Base-by-base conservation (phyloP, 2,329 filamentous ascomycete genomes). In the Escovopsis weberi region DNA sequence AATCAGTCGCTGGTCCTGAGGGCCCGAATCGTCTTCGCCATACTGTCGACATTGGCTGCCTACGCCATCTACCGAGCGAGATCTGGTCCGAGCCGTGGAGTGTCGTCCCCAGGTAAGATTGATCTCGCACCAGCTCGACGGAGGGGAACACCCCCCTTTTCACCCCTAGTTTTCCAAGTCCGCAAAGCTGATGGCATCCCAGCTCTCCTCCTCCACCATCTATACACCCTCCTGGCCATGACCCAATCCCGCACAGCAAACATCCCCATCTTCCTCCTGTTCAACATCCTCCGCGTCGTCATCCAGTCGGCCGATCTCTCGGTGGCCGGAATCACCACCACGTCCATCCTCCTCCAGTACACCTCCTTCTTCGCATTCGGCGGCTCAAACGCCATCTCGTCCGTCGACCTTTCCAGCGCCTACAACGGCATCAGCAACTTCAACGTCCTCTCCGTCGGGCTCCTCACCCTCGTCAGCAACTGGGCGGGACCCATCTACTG, bases 401-500 rank as follows among this genome's bases (percentile, higher is more conserved):
- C 84, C n/a, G 78, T 98, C 53, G 88, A 96, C 56, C 73, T 98
- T 18, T 93, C 86, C 6, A 94, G 82, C 56, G 88, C 88, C 0
- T 98, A 98, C 64, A 98, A 98, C 54, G 91, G 91, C 48, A 72
- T 98, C 33, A 74, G 72, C 40, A 76, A 72, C 43, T 98, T 93
- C 67, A 88, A 84, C 55, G 69, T 91, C 48, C 48, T 78, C n/a
- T 71, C 79, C 12, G 91, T 98, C 12, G 91, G 86, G 1, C 48
- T 85, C 4, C 68, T 98, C 41, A 87, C 88, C 2, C 94, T 95
- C 55, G 58, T 86, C 6, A 78, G 83, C 51, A 98, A 98, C 59
- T 98, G 89, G 88, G 80, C 85, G 0, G 91, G 83, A 0, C 78
- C 88, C 0, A 74, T 96, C 10, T 96, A 85, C 75, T 98, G 88